phyloP scores from a whole-genome alignment of 371 early-diverging fungal genomes.

The Apophysomyces trapeziformis region DNA sequence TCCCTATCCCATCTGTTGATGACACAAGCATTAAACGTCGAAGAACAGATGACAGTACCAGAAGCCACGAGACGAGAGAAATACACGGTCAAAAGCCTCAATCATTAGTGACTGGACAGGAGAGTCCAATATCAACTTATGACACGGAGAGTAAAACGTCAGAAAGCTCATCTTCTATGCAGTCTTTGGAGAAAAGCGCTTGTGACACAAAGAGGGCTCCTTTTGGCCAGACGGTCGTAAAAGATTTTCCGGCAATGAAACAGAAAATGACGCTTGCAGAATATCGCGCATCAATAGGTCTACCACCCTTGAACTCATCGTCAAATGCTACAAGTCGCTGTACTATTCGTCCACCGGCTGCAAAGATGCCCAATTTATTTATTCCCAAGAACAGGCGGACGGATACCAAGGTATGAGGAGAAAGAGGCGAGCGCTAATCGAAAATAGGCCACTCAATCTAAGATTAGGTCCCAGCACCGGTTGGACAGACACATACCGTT shows the following conservation, averaged over 20 bases:
- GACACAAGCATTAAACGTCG: constrained; percentile 8
- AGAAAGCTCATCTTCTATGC: neutral
- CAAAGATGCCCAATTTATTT: constrained; percentile 21
- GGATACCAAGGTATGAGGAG: neutral
- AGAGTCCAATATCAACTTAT: neutral
- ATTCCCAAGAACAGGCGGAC: constrained; percentile 20
- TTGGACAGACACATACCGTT: constrained; percentile 3
- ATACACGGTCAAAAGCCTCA: neutral
- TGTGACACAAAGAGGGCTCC: neutral
- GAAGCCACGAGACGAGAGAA: neutral
- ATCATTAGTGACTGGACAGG: neutral
- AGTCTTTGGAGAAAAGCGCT: neutral
- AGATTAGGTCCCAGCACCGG: constrained; percentile 17
- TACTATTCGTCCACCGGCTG: constrained; percentile 1
- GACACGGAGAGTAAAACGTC: neutral
- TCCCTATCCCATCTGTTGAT: constrained; percentile 10
- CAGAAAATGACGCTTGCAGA: constrained; percentile 23
- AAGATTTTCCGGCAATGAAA: constrained; percentile 7
- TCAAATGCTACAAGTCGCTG: neutral
- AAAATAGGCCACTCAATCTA: neutral
- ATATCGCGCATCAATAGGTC: constrained; percentile 29
- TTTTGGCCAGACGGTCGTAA: neutral
- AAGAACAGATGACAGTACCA: neutral
- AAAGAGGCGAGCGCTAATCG: neutral
- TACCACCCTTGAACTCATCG: constrained; percentile 16